Evolutionary conservation across 192 early-diverging fungal species (phyloP), one percentile per base, ranked within the genome.

Genomic region (Borealophlyctis nickersoniae): DNA sequence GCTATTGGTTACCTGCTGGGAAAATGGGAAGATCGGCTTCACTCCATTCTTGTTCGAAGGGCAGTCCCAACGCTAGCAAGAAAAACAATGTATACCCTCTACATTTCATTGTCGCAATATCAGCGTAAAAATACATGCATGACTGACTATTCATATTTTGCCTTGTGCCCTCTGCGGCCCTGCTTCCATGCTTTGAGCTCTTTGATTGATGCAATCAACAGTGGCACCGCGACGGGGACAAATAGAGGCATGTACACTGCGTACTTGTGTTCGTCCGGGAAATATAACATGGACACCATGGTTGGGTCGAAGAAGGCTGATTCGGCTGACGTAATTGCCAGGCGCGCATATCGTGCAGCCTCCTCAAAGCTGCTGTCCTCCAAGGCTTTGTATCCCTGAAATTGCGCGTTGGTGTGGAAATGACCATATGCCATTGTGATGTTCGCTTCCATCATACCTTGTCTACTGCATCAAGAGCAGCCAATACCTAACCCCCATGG

Each of bases 211-310:
- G 69, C 69, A 16, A 60, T 23, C 16, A 65, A 5, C 19, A 71
- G 32, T 22, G 69, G 69, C 31, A 71, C 69, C 2, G 57, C 34
- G 3, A 91, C 86, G 3, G 95, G 95, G 14, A 98, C 82, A 75
- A 98, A 96, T 56, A 94, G 77, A 11, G 95, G 95, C 88, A 95
- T 88, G 62, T 98, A 98, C 34, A 98, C 91, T 16, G 95, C 96
- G 58, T 90, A 92, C 73, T 92, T 96, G 77, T 99, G 97, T 72
- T 99, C 94, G 60, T 93, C 89, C 3, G 97, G 97, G 77, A 99
- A 99, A 67, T 99, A 99, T 3, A 98, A 77, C 86, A 97, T 84
- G 3, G 92, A 88, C 0, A 99, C 93, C 97, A 99, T 97, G 11
- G 92, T 92, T 0, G 94, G 94, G 67, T 99, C 92, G 83, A 96